Percentiles rank a stretch among this genome's conserved stretches.
These are phyloP conservation scores for Aristolochia fimbriata DNA, from an alignment of 164 flowering plant genomes.

Conservation along the genomic window DNA sequence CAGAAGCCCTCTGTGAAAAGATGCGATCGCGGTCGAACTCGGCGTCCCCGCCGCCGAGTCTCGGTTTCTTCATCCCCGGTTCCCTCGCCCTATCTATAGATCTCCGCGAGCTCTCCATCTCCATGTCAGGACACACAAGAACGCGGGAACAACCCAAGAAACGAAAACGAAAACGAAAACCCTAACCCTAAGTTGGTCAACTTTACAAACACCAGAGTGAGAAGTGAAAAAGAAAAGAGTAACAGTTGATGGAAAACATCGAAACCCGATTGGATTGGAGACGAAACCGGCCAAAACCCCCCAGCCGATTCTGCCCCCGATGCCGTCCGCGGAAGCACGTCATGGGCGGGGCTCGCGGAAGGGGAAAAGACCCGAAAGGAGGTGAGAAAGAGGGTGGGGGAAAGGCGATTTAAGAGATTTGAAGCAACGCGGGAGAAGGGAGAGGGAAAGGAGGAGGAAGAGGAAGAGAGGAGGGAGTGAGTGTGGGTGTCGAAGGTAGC, in stretches of 20 bases:
- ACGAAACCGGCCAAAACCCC: too few relatives aligned
- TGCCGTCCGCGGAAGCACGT: background rate
- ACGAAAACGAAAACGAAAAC: background rate
- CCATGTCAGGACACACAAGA: slow-evolving; percentile 17
- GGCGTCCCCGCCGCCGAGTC: slow-evolving; percentile 40
- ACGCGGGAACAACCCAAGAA: background rate
- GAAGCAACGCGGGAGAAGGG: background rate
- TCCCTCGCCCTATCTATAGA: slow-evolving; percentile 69
- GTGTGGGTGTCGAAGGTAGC: background rate
- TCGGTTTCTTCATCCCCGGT: slow-evolving; percentile 57
- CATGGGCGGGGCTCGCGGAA: background rate
- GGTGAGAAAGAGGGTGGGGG: background rate
- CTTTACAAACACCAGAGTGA: background rate
- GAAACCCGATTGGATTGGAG: too few relatives aligned
- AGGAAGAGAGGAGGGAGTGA: background rate
- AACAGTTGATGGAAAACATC: too few relatives aligned
- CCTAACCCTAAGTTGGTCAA: slow-evolving; percentile 5
- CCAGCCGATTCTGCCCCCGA: background rate
- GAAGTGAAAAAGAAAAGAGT: too few relatives aligned
- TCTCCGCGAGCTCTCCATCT: slow-evolving; percentile 83
- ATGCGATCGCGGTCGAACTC: slow-evolving; percentile 20
- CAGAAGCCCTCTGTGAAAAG: slow-evolving; percentile 22
- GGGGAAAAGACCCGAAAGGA: background rate
- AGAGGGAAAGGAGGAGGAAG: background rate
- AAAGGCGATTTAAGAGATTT: background rate